Evolutionary conservation across 2,329 filamentous ascomycete species (phyloP).

Genomic region (Ceratocystis diversiconidia): DNA sequence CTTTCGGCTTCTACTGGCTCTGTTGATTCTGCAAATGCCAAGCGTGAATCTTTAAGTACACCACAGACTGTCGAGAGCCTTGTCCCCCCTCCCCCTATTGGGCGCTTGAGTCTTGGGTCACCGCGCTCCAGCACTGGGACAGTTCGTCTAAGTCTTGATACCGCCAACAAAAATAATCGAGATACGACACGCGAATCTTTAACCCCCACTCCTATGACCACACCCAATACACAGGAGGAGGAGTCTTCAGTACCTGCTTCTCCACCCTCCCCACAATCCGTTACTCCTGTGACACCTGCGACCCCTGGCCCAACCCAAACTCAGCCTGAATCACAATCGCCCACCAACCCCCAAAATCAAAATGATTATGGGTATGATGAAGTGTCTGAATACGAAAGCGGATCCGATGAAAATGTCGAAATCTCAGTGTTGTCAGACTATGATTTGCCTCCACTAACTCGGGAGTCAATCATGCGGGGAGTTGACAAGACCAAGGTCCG

Average conservation of each 20-base stretch:
- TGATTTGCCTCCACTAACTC: constrained; percentile 64
- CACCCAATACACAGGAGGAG: neutral
- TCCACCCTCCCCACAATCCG: neutral
- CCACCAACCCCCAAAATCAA: neutral
- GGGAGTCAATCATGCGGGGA: constrained; percentile 83
- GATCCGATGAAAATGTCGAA: constrained; percentile 31
- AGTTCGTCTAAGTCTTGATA: neutral
- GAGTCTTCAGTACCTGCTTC: neutral
- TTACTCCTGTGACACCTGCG: constrained; percentile 4
- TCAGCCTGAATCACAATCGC: neutral
- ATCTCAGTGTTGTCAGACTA: constrained; percentile 47
- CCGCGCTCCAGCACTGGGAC: constrained; percentile 11
- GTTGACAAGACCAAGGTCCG: constrained; percentile 52
- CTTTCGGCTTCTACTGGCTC: constrained; percentile 10
- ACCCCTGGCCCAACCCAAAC: constrained; percentile 4
- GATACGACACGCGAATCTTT: constrained; percentile 14
- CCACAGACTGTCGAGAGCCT: constrained; percentile 6
- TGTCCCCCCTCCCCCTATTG: constrained; percentile 9
- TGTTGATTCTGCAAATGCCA: constrained; percentile 28
- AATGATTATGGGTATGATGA: constrained; percentile 13
- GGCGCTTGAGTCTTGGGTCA: neutral
- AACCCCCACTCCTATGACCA: constrained; percentile 11
- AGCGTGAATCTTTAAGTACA: constrained; percentile 22
- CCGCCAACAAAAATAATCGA: neutral
- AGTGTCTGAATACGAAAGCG: constrained; percentile 9